Evolutionary conservation across 225 moss, liverwort and hornwort genomes (phyloP), one percentile per base, ranked within the genome.

Genomic region (Ulota crispa): DNA sequence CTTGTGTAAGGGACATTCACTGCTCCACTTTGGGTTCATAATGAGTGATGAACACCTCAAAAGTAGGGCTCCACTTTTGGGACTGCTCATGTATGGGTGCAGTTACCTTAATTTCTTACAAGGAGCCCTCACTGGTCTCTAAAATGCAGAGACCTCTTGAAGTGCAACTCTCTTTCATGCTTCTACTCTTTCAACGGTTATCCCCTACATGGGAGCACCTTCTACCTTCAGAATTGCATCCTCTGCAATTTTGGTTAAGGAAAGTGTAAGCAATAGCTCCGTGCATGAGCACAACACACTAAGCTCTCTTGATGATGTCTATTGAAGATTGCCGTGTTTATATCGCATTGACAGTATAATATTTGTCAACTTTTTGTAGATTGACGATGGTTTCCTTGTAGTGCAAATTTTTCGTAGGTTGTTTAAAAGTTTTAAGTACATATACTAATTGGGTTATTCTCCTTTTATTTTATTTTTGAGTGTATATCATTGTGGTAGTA

Each of bases 121-220:
- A 88, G 80, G 90, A 90, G 82, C 90, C 90, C 54, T 86, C 78
- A 21, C 68, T 90, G 28, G 28, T 73, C 16, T 24, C 84, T 16
- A 88, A 90, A 78, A 90, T 90, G 88, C 82, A 88, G 68, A 90
- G 90, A 80, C 90, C 90, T 36, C 84, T 67, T 41, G 86, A 31
- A 54, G 8, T 53, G 71, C 31, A 12, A 19, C 23, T 55, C 21
- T 37, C 30, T n/a, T 24, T 41, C 43, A 8, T 23, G n/a, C 47
- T 20, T 30, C 32, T 69, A 39, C 57, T 24, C 67, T 30, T 68
- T 75, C 31, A 52, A 61, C 37, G 67, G 70, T 72, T 7, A 26
- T 68, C 43, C 61, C 27, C 64, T 61, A 18, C 14, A 52, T 30
- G 50, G 59, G 71, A 70, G 60, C 36, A 8, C 61, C 26, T 75